A percentile compares a stretch with the other conserved stretches of the same genome.
Evolutionary conservation across 768 basidiomycete species (phyloP).

Genomic region (Collybia nuda): DNA sequence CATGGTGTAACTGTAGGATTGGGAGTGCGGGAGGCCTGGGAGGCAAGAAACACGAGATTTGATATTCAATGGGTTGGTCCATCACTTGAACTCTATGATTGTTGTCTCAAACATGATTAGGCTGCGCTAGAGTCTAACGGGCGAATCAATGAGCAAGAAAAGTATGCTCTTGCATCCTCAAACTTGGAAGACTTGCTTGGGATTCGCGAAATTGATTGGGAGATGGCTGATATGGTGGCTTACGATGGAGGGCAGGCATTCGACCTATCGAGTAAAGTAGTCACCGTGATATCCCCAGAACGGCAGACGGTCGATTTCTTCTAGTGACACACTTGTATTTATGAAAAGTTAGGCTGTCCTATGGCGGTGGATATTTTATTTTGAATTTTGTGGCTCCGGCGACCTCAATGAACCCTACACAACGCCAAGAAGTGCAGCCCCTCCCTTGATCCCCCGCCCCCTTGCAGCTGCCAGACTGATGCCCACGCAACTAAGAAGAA

Average conservation of each 20-base stretch:
- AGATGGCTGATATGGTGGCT: conserved; percentile 58
- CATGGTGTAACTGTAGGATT: conserved; percentile 83
- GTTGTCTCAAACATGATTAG: conserved; percentile 19
- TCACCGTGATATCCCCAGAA: conserved; percentile 55
- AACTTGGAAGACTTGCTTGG: conserved; percentile 43
- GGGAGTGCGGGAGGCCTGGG: conserved; percentile 67
- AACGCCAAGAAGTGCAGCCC: conserved; percentile 69
- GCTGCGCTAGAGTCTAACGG: conserved; percentile 48
- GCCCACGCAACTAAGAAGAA: conserved; percentile 76
- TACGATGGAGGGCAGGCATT: conserved; percentile 59
- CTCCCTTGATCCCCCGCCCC: conserved; percentile 64
- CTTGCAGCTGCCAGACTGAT: conserved; percentile 76
- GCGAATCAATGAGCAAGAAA: conserved; percentile 37
- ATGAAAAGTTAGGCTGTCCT: not conserved
- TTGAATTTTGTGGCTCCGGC: conserved; percentile 27
- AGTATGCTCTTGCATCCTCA: conserved; percentile 42
- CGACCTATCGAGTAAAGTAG: conserved; percentile 52
- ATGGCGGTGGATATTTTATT: conserved; percentile 15
- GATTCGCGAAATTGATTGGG: conserved; percentile 36
- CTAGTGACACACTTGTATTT: conserved; percentile 18
- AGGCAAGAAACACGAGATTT: conserved; percentile 73
- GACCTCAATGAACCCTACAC: conserved; percentile 30
- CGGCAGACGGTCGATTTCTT: conserved; percentile 52
- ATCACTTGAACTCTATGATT: not conserved
- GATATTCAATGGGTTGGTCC: conserved; percentile 75